phyloP scores from a whole-genome alignment of 768 basidiomycete genomes.

The Chalciporus pseudorubinellus region DNA sequence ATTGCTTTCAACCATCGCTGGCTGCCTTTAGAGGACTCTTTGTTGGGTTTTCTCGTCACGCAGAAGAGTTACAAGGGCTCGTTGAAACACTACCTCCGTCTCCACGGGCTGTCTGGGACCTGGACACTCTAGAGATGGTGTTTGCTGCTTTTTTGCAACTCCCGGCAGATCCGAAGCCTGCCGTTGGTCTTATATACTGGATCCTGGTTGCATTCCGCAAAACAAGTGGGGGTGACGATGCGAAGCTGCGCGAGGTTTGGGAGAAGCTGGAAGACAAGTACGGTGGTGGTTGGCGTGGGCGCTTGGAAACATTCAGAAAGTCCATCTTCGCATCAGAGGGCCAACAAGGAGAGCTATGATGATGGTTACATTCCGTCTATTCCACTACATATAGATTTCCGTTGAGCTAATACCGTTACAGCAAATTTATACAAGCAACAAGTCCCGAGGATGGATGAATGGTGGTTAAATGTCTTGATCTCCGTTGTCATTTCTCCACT shows the following conservation, averaged over 20 bases:
- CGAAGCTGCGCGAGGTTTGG: conserved; percentile 56
- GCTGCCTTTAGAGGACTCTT: conserved; percentile 70
- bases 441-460: not conserved
- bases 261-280: conserved; percentile 54
- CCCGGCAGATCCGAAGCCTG: conserved; percentile 43
- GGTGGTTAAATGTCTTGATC: conserved; percentile 31
- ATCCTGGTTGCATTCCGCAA: conserved; percentile 63
- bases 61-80: conserved; percentile 24
- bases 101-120: conserved; percentile 45
- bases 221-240: conserved; percentile 51
- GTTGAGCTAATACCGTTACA: conserved; percentile 10
- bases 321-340: conserved; percentile 31
- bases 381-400: conserved; percentile 3
- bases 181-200: conserved; percentile 57
- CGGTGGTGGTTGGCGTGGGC: conserved; percentile 42
- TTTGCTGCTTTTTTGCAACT: conserved; percentile 64
- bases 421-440: conserved; percentile 10
- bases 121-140: conserved; percentile 52
- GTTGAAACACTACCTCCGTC: conserved; percentile 5
- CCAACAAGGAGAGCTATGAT: not conserved
- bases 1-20: conserved; percentile 42
- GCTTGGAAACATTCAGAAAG: conserved; percentile 43
- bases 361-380: not conserved
- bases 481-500: conserved; percentile 62
- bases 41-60: conserved; percentile 69